Conservation (phyloP, 176 grass and related monocot species). For the Cenchrus fungigraminus region DNA sequence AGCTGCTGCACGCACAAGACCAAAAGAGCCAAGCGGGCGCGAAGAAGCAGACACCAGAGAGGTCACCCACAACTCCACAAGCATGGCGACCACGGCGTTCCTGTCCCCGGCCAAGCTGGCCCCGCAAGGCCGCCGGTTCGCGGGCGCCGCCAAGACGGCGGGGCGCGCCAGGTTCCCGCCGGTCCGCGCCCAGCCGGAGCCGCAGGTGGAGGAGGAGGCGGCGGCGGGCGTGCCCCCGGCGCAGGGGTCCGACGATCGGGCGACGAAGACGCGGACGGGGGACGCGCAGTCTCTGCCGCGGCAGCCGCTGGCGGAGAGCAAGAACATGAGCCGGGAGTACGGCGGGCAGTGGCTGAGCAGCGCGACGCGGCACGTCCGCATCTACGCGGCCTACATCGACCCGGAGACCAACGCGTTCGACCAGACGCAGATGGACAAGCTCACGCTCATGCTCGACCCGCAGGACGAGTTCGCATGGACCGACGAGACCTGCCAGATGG, state of each 20-base stretch:
- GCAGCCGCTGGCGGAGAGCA: constrained; percentile 83
- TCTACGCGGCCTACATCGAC: constrained; percentile 98
- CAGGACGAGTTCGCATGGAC: constrained; percentile 89
- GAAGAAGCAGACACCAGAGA: not conserved
- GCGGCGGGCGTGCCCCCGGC: constrained; percentile 16
- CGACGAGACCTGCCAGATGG: constrained; percentile 74
- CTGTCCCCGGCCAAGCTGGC: constrained; percentile 59
- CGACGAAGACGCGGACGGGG: not conserved
- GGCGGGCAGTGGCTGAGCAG: constrained; percentile 96
- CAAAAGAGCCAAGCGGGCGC: not conserved
- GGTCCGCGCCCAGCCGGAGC: constrained; percentile 57
- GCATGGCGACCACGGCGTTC: constrained; percentile 67
- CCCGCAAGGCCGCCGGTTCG: constrained; percentile 24
- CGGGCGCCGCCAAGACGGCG: not conserved
- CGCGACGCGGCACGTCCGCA: constrained; percentile 85
- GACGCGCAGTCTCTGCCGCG: constrained; percentile 54
- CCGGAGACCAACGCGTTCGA: constrained; percentile 89
- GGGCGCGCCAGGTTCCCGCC: constrained; percentile 22
- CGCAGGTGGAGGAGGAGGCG: constrained; percentile 43
- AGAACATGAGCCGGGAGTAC: constrained; percentile 91
- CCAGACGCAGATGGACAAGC: constrained; percentile 98
- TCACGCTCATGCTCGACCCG: constrained; percentile 88
- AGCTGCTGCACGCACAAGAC: not conserved
- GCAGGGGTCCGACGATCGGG: not conserved
- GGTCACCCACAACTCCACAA: not conserved